phyloP scores from a whole-genome alignment of 371 early-diverging fungal species.

The Funneliformis caledonium region DNA sequence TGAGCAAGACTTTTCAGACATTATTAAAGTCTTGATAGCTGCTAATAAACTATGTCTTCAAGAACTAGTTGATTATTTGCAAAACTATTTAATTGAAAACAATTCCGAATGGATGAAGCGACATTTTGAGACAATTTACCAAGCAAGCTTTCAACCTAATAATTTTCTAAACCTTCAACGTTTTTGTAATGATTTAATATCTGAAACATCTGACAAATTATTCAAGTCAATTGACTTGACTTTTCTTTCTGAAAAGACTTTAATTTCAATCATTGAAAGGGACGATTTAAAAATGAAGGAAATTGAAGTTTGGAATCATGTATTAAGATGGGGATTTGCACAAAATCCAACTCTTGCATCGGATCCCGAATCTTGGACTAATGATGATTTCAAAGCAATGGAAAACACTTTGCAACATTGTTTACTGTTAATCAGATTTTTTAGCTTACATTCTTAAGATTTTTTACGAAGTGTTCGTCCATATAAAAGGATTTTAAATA shows the following conservation, averaged over 20 bases:
- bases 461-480: no score
- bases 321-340: constrained; percentile 7
- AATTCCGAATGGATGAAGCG: neutral
- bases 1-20: neutral
- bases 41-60: neutral
- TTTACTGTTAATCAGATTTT: neutral
- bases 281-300: constrained; percentile 25
- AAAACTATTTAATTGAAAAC: constrained; percentile 7
- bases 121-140: neutral
- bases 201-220: neutral
- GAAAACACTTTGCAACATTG: neutral
- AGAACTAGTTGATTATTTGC: neutral
- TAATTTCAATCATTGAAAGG: constrained; percentile 12
- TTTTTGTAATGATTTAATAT: neutral
- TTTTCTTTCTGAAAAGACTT: neutral
- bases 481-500: no score
- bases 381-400: neutral
- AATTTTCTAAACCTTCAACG: neutral
- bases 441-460: no score
- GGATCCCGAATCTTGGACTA: neutral
- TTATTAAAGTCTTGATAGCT: neutral
- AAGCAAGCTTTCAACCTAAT: no score
- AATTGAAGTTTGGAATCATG: constrained; percentile 27
- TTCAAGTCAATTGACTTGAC: neutral
- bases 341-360: neutral